Evolutionary conservation across 2,329 filamentous ascomycete species (phyloP), one percentile per base, ranked within the genome.

Genomic region (Tolypocladium inflatum): DNA sequence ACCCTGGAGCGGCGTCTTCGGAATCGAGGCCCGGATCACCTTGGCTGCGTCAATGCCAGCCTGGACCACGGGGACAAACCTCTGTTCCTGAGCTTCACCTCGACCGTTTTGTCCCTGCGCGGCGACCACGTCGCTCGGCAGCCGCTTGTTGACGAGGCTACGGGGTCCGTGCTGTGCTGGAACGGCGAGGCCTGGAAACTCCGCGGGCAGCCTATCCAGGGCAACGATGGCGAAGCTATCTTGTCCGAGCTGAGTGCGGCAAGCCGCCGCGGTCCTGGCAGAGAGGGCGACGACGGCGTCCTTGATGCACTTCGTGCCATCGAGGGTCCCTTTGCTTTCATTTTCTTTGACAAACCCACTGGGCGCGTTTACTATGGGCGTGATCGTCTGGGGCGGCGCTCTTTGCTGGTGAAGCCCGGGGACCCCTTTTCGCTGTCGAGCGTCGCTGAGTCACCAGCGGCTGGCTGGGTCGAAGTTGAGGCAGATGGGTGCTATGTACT

Each of bases 181-280:
- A 99, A 99, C 68, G 94, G 94, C 50, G 94, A 99, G 70, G 93
- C 91, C 1, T 99, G 94, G 94, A 87, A 82, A 58, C 79, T 96
- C 55, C 74, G 73, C 10, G 80, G 79, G 39, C 65, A 79, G 11
- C 66, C 71, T 1, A 77, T 96, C n/a, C 59, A 67, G 7, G 89
- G 85, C 58, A 97, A 96, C 68, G 94, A 99, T 72, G 89, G 89
- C 3, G 80, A 87, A 65, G 74, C 76, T 8, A 77, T 97, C 21
- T 86, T 93, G 66, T 67, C 78, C 39, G 67, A 82, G 42, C 77
- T 96, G 54, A 66, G 79, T 23, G 66, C 74, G 58, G 76, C 80
- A 65, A 68, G 69, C 63, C 55, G 61, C 64, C 39, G 59, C 61
- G 8, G 60, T 63, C 61, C 63, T 65, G 54, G 59, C 60, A 4